phyloP scores from a whole-genome alignment of 495 filamentous ascomycete genomes.

The Xylaria sp. region DNA sequence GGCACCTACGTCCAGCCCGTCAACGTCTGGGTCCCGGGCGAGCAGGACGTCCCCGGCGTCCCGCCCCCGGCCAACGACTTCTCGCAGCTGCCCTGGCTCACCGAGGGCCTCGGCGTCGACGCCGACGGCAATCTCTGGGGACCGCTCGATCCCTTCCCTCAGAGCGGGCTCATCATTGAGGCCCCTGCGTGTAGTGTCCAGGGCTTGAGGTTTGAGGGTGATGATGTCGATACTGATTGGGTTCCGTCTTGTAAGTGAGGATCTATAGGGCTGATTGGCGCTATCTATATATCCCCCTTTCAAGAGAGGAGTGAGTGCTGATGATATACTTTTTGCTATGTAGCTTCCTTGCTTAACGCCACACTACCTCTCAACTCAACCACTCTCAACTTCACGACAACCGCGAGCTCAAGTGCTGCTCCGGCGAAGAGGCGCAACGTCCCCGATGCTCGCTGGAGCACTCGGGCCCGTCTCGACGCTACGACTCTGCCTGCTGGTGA shows the following conservation, averaged over 20 bases:
- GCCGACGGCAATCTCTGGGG: constrained; percentile 35
- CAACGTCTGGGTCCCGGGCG: constrained; percentile 47
- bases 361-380: constrained; percentile 22
- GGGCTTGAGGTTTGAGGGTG: constrained; percentile 4
- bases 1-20: constrained; percentile 50
- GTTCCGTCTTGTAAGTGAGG: constrained; percentile 24
- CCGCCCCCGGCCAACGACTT: constrained; percentile 40
- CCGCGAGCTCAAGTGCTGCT: neutral
- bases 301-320: neutral
- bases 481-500: constrained; percentile 19
- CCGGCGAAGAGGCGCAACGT: constrained; percentile 21
- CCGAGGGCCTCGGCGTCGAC: constrained; percentile 34
- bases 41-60: constrained; percentile 40
- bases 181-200: constrained; percentile 9
- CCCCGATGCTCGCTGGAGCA: constrained; percentile 22
- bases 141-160: constrained; percentile 39
- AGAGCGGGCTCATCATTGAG: constrained; percentile 23
- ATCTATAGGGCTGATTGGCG: neutral
- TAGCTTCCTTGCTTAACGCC: constrained; percentile 21
- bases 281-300: neutral
- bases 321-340: neutral
- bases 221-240: constrained; percentile 19
- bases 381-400: constrained; percentile 1
- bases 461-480: constrained; percentile 20
- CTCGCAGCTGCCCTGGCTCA: constrained; percentile 26